Evolutionary conservation across 1,284 basidiomycete genomes (phyloP), one percentile per base, ranked within the genome.

Genomic region (Rhodotorula sp.): DNA sequence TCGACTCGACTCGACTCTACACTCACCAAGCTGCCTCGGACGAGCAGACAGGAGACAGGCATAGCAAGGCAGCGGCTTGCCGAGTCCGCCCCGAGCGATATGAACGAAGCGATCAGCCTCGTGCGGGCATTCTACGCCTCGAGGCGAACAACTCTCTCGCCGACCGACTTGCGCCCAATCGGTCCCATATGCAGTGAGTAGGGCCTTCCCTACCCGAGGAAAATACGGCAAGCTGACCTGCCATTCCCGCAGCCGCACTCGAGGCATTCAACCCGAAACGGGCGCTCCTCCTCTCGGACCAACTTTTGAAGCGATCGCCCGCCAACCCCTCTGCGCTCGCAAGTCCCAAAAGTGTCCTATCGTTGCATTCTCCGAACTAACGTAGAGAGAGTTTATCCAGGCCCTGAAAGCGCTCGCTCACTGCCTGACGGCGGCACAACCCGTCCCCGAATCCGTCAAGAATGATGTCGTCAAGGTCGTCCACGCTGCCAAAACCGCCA

Each of bases 191-290:
- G 62, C 62, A 54, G 69, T 71, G 29, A 14, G 71, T 57, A 33
- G 15, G 26, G 12, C 12, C 58, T 29, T 14, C 17, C 20, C 4
- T 7, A 20, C 18, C 45, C 14, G 26, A 46, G 20, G 12, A 0
- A 1, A 6, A 2, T 18, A 37, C 15, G 10, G 7, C 15, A 37
- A 44, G 51, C 59, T 61, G 44, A 51, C 77, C 51, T 17, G 22
- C 42, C 24, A 10, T 64, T 60, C 64, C 64, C 71, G 7, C 75
- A 93, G 91, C 92, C 84, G 87, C 91, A 54, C 83, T 93, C 72
- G 91, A 93, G 82, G 88, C 87, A 55, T 87, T 87, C 62, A 90
- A 90, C n/a, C 88, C 88, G 82, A 92, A 92, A 82, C 87, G 88
- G 46, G 91, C 90, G 29, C 85, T 93, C 64, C 86, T 90, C 57